Conservation (phyloP, 352 stramenopile species). For the Phytophthora litchii region DNA sequence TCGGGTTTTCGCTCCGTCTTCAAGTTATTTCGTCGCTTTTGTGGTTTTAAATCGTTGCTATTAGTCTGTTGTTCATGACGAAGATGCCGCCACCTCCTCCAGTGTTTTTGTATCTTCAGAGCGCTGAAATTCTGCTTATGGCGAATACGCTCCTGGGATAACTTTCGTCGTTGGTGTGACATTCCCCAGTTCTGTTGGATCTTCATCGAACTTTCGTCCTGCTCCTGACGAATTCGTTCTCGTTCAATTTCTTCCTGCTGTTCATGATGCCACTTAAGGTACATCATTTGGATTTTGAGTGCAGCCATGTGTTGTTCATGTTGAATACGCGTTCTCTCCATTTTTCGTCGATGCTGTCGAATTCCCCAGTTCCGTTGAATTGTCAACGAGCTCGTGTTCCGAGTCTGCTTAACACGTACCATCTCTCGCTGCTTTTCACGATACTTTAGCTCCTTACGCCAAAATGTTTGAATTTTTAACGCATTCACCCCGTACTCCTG, state of each 20-base stretch:
- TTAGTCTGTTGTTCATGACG: constrained; percentile 6
- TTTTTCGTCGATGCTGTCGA: constrained; percentile 23
- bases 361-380: constrained; percentile 30
- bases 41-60: not conserved
- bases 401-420: constrained; percentile 15
- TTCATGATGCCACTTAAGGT: constrained; percentile 31
- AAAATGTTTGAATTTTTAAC: constrained; percentile 22
- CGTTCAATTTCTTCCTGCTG: constrained; percentile 30
- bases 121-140: constrained; percentile 30
- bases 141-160: constrained; percentile 19
- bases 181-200: constrained; percentile 30
- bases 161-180: constrained; percentile 25
- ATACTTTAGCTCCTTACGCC: constrained; percentile 14
- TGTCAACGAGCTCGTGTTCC: constrained; percentile 22
- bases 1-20: not conserved
- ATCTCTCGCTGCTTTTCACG: constrained; percentile 1
- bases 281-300: constrained; percentile 32
- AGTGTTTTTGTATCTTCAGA: constrained; percentile 40
- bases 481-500: constrained; percentile 10
- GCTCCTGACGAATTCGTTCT: constrained; percentile 32
- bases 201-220: constrained; percentile 32
- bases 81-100: constrained; percentile 22
- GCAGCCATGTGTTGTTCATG: constrained; percentile 31
- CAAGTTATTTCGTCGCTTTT: not conserved
- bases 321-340: constrained; percentile 26